Percentiles rank a stretch among this genome's conserved stretches.
phyloP scores from a whole-genome alignment of 257 asterid genomes.

The Solanum rostratum region DNA sequence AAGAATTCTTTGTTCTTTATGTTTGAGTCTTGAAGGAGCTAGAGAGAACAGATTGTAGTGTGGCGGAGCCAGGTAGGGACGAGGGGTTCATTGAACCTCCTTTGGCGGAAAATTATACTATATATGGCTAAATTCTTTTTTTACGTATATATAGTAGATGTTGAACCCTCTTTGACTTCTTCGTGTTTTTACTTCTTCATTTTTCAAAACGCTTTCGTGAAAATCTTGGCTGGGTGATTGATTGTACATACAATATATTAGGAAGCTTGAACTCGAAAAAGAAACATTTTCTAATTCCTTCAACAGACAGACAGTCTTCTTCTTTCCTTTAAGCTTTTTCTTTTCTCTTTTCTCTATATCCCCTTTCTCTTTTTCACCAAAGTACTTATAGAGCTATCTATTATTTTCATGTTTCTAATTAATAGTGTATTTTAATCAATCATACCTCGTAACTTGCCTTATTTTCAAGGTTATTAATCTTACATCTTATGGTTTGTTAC shows the following conservation, averaged over 20 bases:
- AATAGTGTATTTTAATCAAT: not conserved
- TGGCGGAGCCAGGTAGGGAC: not conserved
- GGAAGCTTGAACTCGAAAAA: constrained; percentile 7
- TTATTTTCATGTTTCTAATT: not conserved
- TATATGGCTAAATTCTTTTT: not conserved
- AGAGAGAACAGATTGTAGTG: not conserved
- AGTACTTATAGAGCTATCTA: constrained; percentile 18
- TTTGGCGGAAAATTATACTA: not conserved
- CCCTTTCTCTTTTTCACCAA: constrained; percentile 34
- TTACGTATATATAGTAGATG: not conserved
- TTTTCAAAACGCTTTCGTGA: not conserved
- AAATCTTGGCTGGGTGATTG: not conserved
- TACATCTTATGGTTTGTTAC: not conserved
- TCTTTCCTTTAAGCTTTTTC: constrained; percentile 32
- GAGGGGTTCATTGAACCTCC: not conserved
- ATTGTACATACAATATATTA: not conserved
- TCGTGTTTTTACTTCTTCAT: not conserved
- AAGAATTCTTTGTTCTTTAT: not conserved
- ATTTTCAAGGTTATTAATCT: not conserved
- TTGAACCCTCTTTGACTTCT: not conserved
- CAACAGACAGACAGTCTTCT: constrained; percentile 54
- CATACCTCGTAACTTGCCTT: not conserved
- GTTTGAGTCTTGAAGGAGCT: not conserved
- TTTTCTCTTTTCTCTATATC: constrained; percentile 17
- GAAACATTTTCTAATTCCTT: constrained; percentile 53